A percentile compares a stretch with the other conserved stretches of the same genome.
phyloP scores from a whole-genome alignment of 352 stramenopile species.

The Pythium dissimile region DNA sequence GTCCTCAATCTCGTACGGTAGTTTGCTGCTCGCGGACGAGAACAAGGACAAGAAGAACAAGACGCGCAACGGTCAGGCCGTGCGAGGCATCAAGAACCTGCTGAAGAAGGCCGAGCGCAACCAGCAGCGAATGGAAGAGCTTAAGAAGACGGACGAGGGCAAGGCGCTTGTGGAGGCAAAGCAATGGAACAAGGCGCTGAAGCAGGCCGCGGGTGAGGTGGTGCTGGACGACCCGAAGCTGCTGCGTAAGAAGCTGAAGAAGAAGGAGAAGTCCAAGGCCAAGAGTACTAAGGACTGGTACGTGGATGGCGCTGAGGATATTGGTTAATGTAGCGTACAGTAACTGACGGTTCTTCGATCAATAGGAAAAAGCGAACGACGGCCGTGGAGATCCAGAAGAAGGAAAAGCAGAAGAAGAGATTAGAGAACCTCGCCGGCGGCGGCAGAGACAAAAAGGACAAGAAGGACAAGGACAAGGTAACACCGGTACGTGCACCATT shows the following conservation, averaged over 20 bases:
- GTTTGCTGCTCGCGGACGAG: slow-evolving; percentile 57
- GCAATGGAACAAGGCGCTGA: slow-evolving; percentile 69
- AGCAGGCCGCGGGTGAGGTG: slow-evolving; percentile 61
- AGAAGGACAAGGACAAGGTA: slow-evolving; percentile 27
- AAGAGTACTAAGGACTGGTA: slow-evolving; percentile 79
- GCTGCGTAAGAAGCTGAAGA: slow-evolving; percentile 77
- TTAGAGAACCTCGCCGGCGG: slow-evolving; percentile 29
- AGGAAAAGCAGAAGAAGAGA: slow-evolving; percentile 64
- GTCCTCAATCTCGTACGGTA: slow-evolving; percentile 72
- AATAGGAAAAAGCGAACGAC: slow-evolving; percentile 56
- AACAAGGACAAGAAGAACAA: slow-evolving; percentile 48
- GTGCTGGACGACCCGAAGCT: slow-evolving; percentile 78
- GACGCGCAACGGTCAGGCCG: slow-evolving; percentile 67
- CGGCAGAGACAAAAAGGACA: slow-evolving; percentile 27
- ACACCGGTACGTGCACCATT: slow-evolving; percentile 28
- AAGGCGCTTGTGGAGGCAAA: slow-evolving; percentile 59
- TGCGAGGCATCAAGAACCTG: slow-evolving; percentile 73
- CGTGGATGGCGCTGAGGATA: background rate
- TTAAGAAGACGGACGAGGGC: slow-evolving; percentile 78
- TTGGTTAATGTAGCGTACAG: background rate
- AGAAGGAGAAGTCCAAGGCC: slow-evolving; percentile 77
- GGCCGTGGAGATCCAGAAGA: slow-evolving; percentile 57
- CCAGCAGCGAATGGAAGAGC: slow-evolving; percentile 65
- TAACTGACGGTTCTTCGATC: background rate
- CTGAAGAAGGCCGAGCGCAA: slow-evolving; percentile 81